Percentiles rank a stretch among this genome's conserved stretches.
Conservation (phyloP, 176 grass and related monocot genomes). For the Eleusine indica region DNA sequence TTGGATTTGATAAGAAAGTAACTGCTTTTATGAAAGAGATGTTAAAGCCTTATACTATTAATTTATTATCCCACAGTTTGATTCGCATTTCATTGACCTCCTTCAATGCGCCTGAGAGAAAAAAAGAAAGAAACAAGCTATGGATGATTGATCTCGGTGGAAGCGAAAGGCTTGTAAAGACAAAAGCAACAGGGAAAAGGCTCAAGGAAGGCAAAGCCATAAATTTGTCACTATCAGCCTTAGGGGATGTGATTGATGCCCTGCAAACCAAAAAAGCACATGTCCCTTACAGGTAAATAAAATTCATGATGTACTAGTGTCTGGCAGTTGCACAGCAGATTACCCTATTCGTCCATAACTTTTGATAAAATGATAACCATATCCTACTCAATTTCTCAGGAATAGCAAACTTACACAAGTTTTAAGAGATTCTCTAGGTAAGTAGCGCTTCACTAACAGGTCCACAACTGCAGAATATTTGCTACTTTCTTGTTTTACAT, state of each 20-base stretch:
- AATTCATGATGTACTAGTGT: conserved; percentile 19
- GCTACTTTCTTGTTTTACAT: conserved; percentile 34
- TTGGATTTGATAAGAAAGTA: conserved; percentile 13
- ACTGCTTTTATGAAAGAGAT: conserved; percentile 28
- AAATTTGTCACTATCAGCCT: conserved; percentile 96
- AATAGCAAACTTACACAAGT: conserved; percentile 99
- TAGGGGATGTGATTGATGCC: conserved; percentile 93
- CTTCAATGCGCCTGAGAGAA: conserved; percentile 60
- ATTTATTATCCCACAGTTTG: conserved; percentile 69
- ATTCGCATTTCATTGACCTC: conserved; percentile 81
- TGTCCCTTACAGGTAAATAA: conserved; percentile 80
- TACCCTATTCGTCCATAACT: background rate
- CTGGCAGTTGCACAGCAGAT: conserved; percentile 17
- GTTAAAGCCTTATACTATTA: conserved; percentile 8
- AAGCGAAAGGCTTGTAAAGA: conserved; percentile 93
- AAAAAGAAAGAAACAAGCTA: conserved; percentile 78
- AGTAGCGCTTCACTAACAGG: conserved; percentile 26
- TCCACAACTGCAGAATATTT: conserved; percentile 16
- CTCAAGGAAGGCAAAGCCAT: conserved; percentile 97
- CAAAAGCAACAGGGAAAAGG: conserved; percentile 89
- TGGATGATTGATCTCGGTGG: conserved; percentile 99
- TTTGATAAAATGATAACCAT: conserved; percentile 19
- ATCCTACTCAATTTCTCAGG: conserved; percentile 53
- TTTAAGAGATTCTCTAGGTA: conserved; percentile 93
- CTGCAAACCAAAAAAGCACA: conserved; percentile 82